Evolutionary conservation across 805 yeast genomes (phyloP).

Genomic region (Ogataea corticis): DNA sequence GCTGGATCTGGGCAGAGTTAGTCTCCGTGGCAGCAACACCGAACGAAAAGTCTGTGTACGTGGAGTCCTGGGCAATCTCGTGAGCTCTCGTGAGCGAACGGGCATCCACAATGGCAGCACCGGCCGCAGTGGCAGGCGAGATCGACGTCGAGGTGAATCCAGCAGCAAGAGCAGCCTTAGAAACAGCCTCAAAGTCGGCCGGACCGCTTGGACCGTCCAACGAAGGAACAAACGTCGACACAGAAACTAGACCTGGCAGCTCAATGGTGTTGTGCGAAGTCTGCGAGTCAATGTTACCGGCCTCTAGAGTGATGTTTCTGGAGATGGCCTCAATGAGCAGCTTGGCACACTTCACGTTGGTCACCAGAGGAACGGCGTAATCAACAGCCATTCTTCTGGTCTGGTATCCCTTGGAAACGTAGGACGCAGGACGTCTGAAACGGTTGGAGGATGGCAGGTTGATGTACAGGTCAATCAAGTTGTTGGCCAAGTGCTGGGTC

Average conservation of each 20-base stretch:
- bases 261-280: constrained; percentile 81
- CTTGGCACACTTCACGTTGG: constrained; percentile 97
- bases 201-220: constrained; percentile 49
- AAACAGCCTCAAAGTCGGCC: constrained; percentile 61
- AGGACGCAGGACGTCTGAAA: constrained; percentile 98
- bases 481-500: constrained; percentile 94
- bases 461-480: constrained; percentile 93
- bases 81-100: constrained; percentile 66
- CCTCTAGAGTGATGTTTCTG: constrained; percentile 65
- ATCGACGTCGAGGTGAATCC: constrained; percentile 88
- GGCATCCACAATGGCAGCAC: constrained; percentile 64
- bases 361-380: constrained; percentile 94
- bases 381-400: constrained; percentile 99
- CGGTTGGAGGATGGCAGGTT: constrained; percentile 96
- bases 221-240: constrained; percentile 76
- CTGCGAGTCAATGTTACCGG: constrained; percentile 80
- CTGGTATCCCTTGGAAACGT: constrained; percentile 95
- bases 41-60: constrained; percentile 80
- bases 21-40: constrained; percentile 79
- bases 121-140: constrained; percentile 68
- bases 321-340: constrained; percentile 91
- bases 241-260: constrained; percentile 84
- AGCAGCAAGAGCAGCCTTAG: constrained; percentile 71
- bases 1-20: constrained; percentile 62
- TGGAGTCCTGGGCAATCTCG: constrained; percentile 52